Conservation (phyloP, 2,329 filamentous ascomycete genomes). For the Aaosphaeria pasadenensis region DNA sequence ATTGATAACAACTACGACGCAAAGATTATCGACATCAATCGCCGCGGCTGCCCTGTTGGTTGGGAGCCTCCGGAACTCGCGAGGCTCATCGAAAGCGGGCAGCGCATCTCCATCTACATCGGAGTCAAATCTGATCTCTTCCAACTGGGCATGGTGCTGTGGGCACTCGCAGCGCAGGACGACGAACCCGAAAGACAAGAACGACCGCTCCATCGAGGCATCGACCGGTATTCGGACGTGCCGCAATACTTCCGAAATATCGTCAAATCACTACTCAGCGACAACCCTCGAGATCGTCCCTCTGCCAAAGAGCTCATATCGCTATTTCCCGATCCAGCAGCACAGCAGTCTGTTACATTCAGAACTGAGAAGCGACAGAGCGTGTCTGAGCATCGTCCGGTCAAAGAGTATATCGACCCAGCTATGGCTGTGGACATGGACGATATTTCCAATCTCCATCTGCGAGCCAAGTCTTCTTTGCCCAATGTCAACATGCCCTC, state of each 20-base stretch:
- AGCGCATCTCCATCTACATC: slow-evolving; percentile 94
- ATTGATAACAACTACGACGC: slow-evolving; percentile 81
- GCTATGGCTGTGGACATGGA: slow-evolving; percentile 42
- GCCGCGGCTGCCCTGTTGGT: slow-evolving; percentile 91
- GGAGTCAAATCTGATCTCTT: slow-evolving; percentile 96
- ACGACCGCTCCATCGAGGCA: slow-evolving; percentile 56
- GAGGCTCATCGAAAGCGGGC: slow-evolving; percentile 78
- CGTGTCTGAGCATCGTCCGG: slow-evolving; percentile 40
- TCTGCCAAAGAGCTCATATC: slow-evolving; percentile 69
- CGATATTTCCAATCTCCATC: slow-evolving; percentile 37
- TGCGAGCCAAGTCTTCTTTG: slow-evolving; percentile 26
- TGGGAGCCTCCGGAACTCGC: slow-evolving; percentile 96
- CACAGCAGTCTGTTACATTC: slow-evolving; percentile 12
- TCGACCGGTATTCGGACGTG: slow-evolving; percentile 32
- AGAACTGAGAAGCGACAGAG: slow-evolving; percentile 24
- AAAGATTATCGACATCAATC: slow-evolving; percentile 98
- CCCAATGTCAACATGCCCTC: slow-evolving; percentile 34
- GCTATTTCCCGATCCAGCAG: slow-evolving; percentile 24
- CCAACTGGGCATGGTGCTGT: slow-evolving; percentile 95
- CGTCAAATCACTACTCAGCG: slow-evolving; percentile 72
- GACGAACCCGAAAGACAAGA: slow-evolving; percentile 84
- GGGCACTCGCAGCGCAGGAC: slow-evolving; percentile 81
- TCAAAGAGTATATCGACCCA: slow-evolving; percentile 49
- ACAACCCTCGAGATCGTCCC: slow-evolving; percentile 67
- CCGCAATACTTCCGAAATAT: slow-evolving; percentile 78